Base-by-base conservation (phyloP, 2,329 filamentous ascomycete species). In the Trichoderma citrinoviride region DNA sequence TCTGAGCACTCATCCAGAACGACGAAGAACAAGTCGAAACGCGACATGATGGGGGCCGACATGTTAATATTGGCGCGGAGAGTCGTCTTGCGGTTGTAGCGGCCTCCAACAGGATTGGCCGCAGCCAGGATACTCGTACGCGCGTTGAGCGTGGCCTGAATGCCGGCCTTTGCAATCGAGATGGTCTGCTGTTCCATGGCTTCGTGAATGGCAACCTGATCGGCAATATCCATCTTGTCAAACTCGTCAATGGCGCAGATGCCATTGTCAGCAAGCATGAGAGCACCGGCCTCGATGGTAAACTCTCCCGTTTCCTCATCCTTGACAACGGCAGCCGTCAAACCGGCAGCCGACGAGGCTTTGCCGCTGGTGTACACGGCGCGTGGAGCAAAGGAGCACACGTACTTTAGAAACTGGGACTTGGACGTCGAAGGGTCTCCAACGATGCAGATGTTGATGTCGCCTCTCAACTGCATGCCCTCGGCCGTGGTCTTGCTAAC, bases 161-260 rank as follows among this genome's bases (percentile, higher is more conserved):
- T 99, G 73, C 95, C 95, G 5, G 95, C 95, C 80, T 99, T 99
- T 66, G 95, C 94, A 73, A 99, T 99, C 8, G 93, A 97, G 70
- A 99, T 99, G 5, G 95, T 99, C 79, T 99, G 95, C 81, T 99
- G 95, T 85, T 99, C 95, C 95, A 99, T 99, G 66, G 95, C 95
- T 87, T 99, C 95, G 85, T 99, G 95, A 73, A 99, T 99, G 69
- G 95, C 95, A 63, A 99, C 95, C 80, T 99, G 95, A 76, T 99
- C 95, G 60, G 82, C 88, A 67, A 99, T 91, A 73, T 99, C 95
- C 95, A 99, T 99, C 82, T 99, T 99, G 86, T 99, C 95, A 72
- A 99, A 99, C 76, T 99, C 95, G 75, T 99, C 95, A 75, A 99
- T 99, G 66, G 93, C 93, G 77, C 95, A 99, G 72, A 98, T 96